Percentiles rank a stretch among this genome's conserved stretches.
Evolutionary conservation across 768 basidiomycete genomes (phyloP).

Genomic region (Daedalea quercina): DNA sequence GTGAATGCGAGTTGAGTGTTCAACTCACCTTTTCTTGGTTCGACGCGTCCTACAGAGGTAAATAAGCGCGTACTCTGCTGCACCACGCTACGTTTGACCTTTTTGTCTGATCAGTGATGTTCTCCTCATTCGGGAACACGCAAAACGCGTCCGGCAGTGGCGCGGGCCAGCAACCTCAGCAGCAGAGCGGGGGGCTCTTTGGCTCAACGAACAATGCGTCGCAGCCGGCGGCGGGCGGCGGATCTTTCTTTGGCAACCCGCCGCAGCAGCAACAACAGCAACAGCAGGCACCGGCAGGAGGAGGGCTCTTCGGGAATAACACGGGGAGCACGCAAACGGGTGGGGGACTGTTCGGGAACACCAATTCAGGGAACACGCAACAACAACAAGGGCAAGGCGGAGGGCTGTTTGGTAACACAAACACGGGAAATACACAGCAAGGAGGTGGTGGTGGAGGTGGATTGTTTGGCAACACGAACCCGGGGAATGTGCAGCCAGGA

Average conservation of each 20-base stretch:
- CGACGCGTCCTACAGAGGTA: too few relatives aligned
- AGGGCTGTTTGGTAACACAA: slow-evolving; percentile 2
- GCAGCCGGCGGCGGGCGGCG: neutral
- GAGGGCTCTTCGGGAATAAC: slow-evolving; percentile 4
- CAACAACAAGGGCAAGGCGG: neutral
- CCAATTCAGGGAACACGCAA: neutral
- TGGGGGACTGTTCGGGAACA: slow-evolving; percentile 18
- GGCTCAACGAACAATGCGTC: neutral
- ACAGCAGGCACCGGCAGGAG: slow-evolving; percentile 1
- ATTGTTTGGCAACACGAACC: slow-evolving; percentile 1
- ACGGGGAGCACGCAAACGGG: slow-evolving; percentile 2
- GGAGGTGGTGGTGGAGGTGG: neutral
- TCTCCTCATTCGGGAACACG: slow-evolving; percentile 1
- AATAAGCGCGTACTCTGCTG: too few relatives aligned
- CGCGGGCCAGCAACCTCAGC: neutral
- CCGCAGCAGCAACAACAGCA: slow-evolving; percentile 1
- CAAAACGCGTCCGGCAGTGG: slow-evolving; percentile 1
- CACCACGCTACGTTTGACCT: too few relatives aligned
- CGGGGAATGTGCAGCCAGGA: neutral
- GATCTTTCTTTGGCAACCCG: neutral
- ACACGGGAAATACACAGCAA: neutral
- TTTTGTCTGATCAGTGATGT: neutral
- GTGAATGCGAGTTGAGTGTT: too few relatives aligned
- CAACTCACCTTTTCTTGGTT: too few relatives aligned
- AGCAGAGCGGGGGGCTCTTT: slow-evolving; percentile 2